Conservation (phyloP, 1,284 basidiomycete genomes). For the Puccinia polysora region DNA sequence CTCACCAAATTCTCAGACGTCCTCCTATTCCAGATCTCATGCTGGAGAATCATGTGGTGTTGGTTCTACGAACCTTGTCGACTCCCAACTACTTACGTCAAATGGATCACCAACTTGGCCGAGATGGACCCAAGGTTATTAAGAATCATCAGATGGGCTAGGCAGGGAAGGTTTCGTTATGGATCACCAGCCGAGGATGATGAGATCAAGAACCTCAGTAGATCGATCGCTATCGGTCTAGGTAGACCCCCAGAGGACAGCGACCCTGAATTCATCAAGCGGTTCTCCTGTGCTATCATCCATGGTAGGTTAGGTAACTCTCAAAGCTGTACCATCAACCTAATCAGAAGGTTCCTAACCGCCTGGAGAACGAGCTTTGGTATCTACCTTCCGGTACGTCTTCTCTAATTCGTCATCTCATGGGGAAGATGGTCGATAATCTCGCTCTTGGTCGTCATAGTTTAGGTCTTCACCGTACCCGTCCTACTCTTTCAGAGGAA, state of each 20-base stretch:
- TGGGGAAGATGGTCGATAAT: background rate
- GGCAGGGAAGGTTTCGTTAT: slow-evolving; percentile 51
- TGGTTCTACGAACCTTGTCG: slow-evolving; percentile 52
- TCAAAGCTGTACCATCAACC: slow-evolving; percentile 52
- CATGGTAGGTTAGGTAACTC: slow-evolving; percentile 52
- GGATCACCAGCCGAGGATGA: slow-evolving; percentile 46
- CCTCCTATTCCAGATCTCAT: slow-evolving; percentile 46
- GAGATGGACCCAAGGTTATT: slow-evolving; percentile 53
- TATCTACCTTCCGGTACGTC: slow-evolving; percentile 54
- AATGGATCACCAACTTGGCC: slow-evolving; percentile 52
- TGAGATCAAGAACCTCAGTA: slow-evolving; percentile 43
- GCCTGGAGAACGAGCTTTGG: slow-evolving; percentile 52
- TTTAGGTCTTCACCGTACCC: slow-evolving; percentile 52
- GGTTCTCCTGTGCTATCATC: slow-evolving; percentile 53
- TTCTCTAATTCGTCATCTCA: background rate
- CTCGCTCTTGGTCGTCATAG: background rate
- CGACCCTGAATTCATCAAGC: slow-evolving; percentile 46
- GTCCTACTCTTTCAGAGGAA: slow-evolving; percentile 52
- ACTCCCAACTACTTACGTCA: slow-evolving; percentile 51
- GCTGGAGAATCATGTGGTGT: slow-evolving; percentile 49
- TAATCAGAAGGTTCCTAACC: slow-evolving; percentile 50
- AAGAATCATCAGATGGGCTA: slow-evolving; percentile 49
- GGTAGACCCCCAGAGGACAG: slow-evolving; percentile 32
- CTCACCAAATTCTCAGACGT: slow-evolving; percentile 46
- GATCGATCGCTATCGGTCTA: slow-evolving; percentile 42